phyloP scores from a whole-genome alignment of 2,329 filamentous ascomycete genomes.

The Juglanconis juglandina region DNA sequence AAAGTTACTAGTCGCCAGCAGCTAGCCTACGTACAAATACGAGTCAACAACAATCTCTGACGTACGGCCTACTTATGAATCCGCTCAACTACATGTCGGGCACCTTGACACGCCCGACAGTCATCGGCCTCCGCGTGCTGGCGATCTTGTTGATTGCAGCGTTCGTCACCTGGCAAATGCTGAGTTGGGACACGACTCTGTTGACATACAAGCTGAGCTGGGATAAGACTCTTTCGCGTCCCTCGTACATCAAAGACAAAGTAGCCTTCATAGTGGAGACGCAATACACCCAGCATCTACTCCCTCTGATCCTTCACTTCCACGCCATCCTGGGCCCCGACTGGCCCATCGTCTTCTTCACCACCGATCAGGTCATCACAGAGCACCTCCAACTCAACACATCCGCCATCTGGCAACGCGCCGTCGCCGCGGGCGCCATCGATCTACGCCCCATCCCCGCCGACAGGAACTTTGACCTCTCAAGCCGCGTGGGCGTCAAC shows the following conservation, averaged over 20 bases:
- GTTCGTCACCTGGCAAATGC: not conserved
- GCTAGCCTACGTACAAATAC: too few species aligned
- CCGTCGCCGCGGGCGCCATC: not conserved
- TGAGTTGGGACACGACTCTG: not conserved
- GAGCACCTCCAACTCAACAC: not conserved
- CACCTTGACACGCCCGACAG: not conserved
- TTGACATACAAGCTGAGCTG: not conserved
- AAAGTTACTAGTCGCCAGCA: too few species aligned
- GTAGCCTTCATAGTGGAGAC: slow-evolving; percentile 9
- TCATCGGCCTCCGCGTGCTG: not conserved
- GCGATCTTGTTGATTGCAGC: not conserved
- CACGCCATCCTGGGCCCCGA: slow-evolving; percentile 7
- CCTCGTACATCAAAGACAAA: not conserved
- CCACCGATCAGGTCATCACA: not conserved
- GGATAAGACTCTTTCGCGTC: not conserved
- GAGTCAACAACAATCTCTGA: not conserved
- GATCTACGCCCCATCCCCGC: not conserved
- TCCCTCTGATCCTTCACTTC: slow-evolving; percentile 10
- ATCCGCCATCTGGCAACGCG: slow-evolving; percentile 1
- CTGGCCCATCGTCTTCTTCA: slow-evolving; percentile 14
- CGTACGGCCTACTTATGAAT: not conserved
- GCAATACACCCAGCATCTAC: not conserved
- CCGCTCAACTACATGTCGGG: not conserved
- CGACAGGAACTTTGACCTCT: not conserved
- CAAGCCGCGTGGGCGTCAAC: slow-evolving; percentile 21